Base-by-base conservation (phyloP, 805 yeast species). In the Maudiozyma barnettii region DNA sequence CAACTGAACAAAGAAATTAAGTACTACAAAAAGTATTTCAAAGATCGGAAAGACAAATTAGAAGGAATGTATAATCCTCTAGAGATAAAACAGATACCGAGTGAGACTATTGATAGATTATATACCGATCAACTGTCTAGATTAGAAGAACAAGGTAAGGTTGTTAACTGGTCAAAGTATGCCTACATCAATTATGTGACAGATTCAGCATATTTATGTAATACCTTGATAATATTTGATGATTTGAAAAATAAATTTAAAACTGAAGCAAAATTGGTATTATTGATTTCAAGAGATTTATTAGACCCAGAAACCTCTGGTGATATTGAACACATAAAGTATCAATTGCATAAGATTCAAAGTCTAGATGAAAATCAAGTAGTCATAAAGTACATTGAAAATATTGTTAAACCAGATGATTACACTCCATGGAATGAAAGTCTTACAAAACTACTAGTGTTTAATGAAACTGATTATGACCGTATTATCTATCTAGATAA, bases 101-200 rank as follows among this genome's bases (percentile, higher is more conserved):
- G 43, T 19, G 54, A 52, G 23, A 51, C 54, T 1, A 61, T 62
- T 18, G 62, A 60, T 49, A 52, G 45, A 2, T 38, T 62, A 5
- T 61, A 60, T 40, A 41, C 44, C 7, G 16, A 38, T 12, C 43
- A 45, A 19, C 23, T 57, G 30, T 44, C 49, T 5, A 44, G 43
- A 13, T 50, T 41, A 7, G 41, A 48, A 5, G 47, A 54, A 12
- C 26, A 49, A 8, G 49, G 57, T 2, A n/a, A 51, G 16, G 40
- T 45, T 0, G 62, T 72, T 2, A 64, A 71, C 33, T 74, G 79
- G 79, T 39, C 60, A 1, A 64, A 67, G 46, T 66, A 60, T 38
- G 85, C 84, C 0, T 81, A 81, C 56, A 77, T 79, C 5, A 77
- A 77, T 45, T 81, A 81, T 59, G 84, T 82, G 4, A 78, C 86